Base-by-base conservation (phyloP, 2,329 filamentous ascomycete genomes). In the Fusarium equiseti region DNA sequence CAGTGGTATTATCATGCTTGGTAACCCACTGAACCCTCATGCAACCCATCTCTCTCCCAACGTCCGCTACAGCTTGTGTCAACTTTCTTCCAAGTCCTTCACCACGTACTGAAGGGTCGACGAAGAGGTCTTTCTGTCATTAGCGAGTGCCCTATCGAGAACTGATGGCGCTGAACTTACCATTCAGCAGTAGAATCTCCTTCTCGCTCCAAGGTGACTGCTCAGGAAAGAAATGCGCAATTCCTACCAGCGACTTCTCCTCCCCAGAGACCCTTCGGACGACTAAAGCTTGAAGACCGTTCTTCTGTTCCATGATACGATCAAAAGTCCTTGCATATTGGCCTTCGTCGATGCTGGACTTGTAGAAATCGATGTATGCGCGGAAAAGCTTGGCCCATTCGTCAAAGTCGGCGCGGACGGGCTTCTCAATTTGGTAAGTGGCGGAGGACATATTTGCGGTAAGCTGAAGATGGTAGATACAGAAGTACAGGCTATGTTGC, bases 121-220 rank as follows among this genome's bases (percentile, higher is more conserved):
- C 24, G 3, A 69, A 71, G 4, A 71, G 6, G 6, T 71, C 68
- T 71, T 1, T 7, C 8, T 7, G 3, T 7, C 1, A 38, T 70
- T n/a, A 70, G 42, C 16, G 2, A 12, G 1, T 1, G 2, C 8
- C 5, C 8, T 3, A 6, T 8, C 7, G 3, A 2, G 1, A 4
- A 4, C 2, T 13, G 0, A 2, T 0, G 0, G 2, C 1, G 8
- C 3, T 7, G 1, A 6, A 5, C 58, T n/a, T 38, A 62, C 68
- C 68, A n/a, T 72, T 72, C 0, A 71, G 32, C 2, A 66, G 11
- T 4, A 71, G 48, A 18, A 71, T 72, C 13, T 71, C 15, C 24
- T 66, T 72, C 26, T 71, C 68, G 8, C 48, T 72, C 68, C 68
- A 71, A 1, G 68, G 55, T 3, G 68, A 66, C n/a, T 71, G 68